phyloP scores from a whole-genome alignment of 306 rosid species.

The Rosa chinensis region DNA sequence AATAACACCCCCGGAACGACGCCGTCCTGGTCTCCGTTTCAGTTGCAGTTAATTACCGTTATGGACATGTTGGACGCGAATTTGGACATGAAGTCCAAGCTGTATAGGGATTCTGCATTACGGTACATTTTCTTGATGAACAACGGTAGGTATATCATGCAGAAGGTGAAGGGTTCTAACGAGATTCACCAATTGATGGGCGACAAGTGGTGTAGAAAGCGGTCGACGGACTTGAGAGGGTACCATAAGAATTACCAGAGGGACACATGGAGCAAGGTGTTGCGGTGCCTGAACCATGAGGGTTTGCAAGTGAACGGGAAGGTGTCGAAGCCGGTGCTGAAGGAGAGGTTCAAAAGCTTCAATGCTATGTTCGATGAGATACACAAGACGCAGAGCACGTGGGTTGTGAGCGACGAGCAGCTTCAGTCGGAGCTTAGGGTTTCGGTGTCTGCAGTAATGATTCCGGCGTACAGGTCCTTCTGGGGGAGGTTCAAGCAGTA shows the following conservation, averaged over 20 bases:
- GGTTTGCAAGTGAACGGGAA: slow-evolving; percentile 51
- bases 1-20: background rate
- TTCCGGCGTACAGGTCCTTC: slow-evolving; percentile 78
- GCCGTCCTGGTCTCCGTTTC: slow-evolving; percentile 47
- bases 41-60: slow-evolving; percentile 35
- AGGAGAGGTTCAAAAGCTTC: slow-evolving; percentile 74
- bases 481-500: slow-evolving; percentile 68
- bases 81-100: slow-evolving; percentile 54
- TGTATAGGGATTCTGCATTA: slow-evolving; percentile 52
- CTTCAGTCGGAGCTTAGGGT: slow-evolving; percentile 77
- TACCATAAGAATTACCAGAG: slow-evolving; percentile 73
- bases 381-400: slow-evolving; percentile 65
- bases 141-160: slow-evolving; percentile 76
- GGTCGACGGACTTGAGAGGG: slow-evolving; percentile 50
- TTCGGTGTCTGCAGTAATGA: slow-evolving; percentile 66
- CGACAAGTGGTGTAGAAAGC: slow-evolving; percentile 64
- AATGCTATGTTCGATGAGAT: slow-evolving; percentile 72
- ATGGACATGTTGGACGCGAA: slow-evolving; percentile 69
- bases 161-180: slow-evolving; percentile 63
- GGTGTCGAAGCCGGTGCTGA: slow-evolving; percentile 52
- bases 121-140: slow-evolving; percentile 73
- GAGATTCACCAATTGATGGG: slow-evolving; percentile 66
- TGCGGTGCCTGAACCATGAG: slow-evolving; percentile 61
- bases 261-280: slow-evolving; percentile 72
- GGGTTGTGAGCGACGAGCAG: slow-evolving; percentile 83